Evolutionary conservation across 2,329 filamentous ascomycete species (phyloP), one percentile per base, ranked within the genome.

Genomic region (Aspergillus uvarum): DNA sequence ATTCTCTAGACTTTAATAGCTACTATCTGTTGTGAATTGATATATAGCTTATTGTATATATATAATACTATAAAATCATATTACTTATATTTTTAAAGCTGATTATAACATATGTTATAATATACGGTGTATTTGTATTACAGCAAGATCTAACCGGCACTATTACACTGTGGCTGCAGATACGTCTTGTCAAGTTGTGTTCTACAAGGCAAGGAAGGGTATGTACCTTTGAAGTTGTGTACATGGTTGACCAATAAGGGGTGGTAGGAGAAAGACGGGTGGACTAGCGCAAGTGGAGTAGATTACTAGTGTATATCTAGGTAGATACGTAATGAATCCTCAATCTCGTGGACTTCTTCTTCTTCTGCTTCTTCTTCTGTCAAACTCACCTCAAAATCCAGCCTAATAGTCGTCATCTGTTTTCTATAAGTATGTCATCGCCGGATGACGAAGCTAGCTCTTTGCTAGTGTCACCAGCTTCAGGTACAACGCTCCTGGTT

Each of bases 401-500:
- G 35, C 19, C 12, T 26, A 14, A 1, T 1, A 42, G 21, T 22
- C 51, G 11, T 26, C 12, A 16, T 14, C 6, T 24, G 16, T 4
- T 44, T 29, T 14, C 5, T 19, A 19, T 32, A 16, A 31, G 44
- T 26, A 70, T 73, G 70, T 51, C 62, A 31, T 60, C 55, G 42
- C 35, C 60, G 47, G 59, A 58, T 35, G 61, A 66, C 59, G 63
- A 63, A 56, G 60, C 63, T 52, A 66, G 66, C 57, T 64, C 54
- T 26, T 61, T 70, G 51, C 58, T 72, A 54, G 65, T 66, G 26
- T 72, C 72, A 12, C 70, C 75, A 49, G 83, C 91, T 55, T 85
- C 87, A 61, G 92, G 91, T 58, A 92, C 92, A 56, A 90, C 90
- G 14, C 88, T 95, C 70, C 85, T 99, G 66, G 96, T 99, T 72